Evolutionary conservation across 495 filamentous ascomycete species (phyloP), one percentile per base, ranked within the genome.

Genomic region (Thozetella sp.): DNA sequence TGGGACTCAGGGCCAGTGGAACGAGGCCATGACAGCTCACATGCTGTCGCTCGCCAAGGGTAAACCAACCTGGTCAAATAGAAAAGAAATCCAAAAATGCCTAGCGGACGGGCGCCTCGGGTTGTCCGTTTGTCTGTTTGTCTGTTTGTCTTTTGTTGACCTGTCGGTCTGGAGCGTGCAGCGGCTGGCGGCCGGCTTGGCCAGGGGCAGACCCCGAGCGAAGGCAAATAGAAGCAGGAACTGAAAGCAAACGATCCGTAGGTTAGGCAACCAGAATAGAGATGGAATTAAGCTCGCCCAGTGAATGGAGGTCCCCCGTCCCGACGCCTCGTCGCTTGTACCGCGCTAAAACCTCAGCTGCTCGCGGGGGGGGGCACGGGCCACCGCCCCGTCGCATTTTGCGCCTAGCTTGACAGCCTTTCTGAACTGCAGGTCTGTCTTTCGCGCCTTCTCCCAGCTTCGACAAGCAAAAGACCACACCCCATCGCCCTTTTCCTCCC

Each of bases 141-240:
- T n/a, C n/a, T n/a, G n/a, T 56, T 48, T 57, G 34, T 46, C 50
- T 53, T 61, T 61, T 61, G 54, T 34, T 45, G 25, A 52, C 25
- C n/a, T n/a, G n/a, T n/a, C n/a, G n/a, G n/a, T n/a, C n/a, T n/a
- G n/a, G n/a, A n/a, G n/a, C n/a, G n/a, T n/a, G n/a, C n/a, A n/a
- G n/a, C n/a, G n/a, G n/a, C n/a, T n/a, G n/a, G n/a, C n/a, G n/a
- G n/a, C n/a, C n/a, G n/a, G n/a, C n/a, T n/a, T n/a, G n/a, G n/a
- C n/a, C n/a, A n/a, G n/a, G n/a, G n/a, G n/a, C n/a, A n/a, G n/a
- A n/a, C n/a, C n/a, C n/a, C n/a, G n/a, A n/a, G n/a, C n/a, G n/a
- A n/a, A n/a, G n/a, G n/a, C n/a, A n/a, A n/a, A n/a, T n/a, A n/a
- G n/a, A n/a, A n/a, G n/a, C n/a, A n/a, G n/a, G n/a, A n/a, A n/a